Conservation (phyloP, 2,329 filamentous ascomycete genomes). For the Aureobasidium sp. region DNA sequence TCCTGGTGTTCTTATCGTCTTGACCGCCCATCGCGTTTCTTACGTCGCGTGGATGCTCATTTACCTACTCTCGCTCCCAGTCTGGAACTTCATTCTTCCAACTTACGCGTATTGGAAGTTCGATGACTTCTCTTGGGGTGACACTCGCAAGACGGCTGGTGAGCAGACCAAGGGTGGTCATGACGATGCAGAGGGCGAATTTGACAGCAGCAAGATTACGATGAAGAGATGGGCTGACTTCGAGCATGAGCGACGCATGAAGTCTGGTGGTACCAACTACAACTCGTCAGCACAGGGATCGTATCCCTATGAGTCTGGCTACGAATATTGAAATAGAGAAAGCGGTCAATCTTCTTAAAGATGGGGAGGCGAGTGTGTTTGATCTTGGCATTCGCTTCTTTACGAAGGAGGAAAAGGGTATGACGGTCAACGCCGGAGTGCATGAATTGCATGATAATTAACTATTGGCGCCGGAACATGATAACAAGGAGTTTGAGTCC, state of each 20-base stretch:
- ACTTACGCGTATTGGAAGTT: conserved; percentile 99
- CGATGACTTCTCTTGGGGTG: conserved; percentile 98
- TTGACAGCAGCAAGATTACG: conserved; percentile 96
- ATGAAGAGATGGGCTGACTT: conserved; percentile 99
- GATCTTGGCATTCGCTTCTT: background rate
- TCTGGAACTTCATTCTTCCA: conserved; percentile 97
- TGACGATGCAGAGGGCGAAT: conserved; percentile 80
- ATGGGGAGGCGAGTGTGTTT: background rate
- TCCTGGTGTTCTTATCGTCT: conserved; percentile 80
- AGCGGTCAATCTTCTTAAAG: background rate
- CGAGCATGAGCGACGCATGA: conserved; percentile 52
- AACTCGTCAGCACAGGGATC: conserved; percentile 5
- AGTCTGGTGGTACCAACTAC: conserved; percentile 3
- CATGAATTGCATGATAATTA: conserved; percentile 4
- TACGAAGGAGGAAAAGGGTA: background rate
- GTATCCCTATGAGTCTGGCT: background rate
- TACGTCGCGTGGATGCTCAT: conserved; percentile 97
- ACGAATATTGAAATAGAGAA: conserved; percentile 1
- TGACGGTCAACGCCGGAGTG: background rate
- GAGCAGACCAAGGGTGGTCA: conserved; percentile 72
- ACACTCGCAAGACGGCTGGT: conserved; percentile 89
- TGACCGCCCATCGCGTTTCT: conserved; percentile 86
- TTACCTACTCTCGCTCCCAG: conserved; percentile 83
- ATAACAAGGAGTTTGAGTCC: background rate
- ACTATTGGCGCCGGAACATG: conserved; percentile 1